phyloP scores from a whole-genome alignment of 2,329 filamentous ascomycete species.

The Tympanopsis confertula region DNA sequence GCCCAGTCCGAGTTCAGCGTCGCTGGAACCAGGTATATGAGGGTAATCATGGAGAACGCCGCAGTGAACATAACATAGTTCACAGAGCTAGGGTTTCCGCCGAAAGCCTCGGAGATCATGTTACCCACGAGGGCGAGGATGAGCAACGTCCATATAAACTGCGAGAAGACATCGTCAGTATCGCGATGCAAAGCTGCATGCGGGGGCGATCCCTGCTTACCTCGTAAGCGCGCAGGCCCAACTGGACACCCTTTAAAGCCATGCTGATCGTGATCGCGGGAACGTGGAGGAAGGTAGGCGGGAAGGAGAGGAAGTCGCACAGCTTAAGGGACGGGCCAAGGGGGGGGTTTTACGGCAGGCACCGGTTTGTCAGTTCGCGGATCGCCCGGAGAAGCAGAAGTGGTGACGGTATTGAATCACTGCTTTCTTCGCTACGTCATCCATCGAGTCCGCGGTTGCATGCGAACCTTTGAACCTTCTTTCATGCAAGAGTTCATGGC shows the following conservation, averaged over 20 bases:
- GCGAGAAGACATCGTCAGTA: not conserved
- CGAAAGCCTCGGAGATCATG: slow-evolving; percentile 40
- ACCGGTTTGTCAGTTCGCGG: too few relatives aligned
- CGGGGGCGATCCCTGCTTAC: not conserved
- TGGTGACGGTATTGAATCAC: too few relatives aligned
- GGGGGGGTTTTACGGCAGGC: too few relatives aligned
- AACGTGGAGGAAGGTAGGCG: too few relatives aligned
- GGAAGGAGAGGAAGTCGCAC: too few relatives aligned
- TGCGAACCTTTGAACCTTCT: too few relatives aligned
- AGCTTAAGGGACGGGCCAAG: too few relatives aligned
- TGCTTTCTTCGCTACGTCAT: too few relatives aligned
- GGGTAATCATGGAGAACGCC: slow-evolving; percentile 30
- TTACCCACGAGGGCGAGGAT: slow-evolving; percentile 50
- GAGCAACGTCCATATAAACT: slow-evolving; percentile 49
- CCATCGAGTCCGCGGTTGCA: too few relatives aligned
- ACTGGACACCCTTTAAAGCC: not conserved
- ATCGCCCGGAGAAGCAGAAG: too few relatives aligned
- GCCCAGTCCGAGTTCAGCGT: slow-evolving; percentile 24
- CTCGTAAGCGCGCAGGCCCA: not conserved
- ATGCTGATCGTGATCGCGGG: too few relatives aligned
- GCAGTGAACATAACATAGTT: slow-evolving; percentile 36
- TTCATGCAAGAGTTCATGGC: too few relatives aligned
- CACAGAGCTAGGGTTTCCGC: slow-evolving; percentile 44
- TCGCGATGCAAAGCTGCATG: not conserved
- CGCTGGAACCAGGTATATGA: slow-evolving; percentile 32